Base-by-base conservation (phyloP, 2,329 filamentous ascomycete genomes). In the Phialemonium atrogriseum region DNA sequence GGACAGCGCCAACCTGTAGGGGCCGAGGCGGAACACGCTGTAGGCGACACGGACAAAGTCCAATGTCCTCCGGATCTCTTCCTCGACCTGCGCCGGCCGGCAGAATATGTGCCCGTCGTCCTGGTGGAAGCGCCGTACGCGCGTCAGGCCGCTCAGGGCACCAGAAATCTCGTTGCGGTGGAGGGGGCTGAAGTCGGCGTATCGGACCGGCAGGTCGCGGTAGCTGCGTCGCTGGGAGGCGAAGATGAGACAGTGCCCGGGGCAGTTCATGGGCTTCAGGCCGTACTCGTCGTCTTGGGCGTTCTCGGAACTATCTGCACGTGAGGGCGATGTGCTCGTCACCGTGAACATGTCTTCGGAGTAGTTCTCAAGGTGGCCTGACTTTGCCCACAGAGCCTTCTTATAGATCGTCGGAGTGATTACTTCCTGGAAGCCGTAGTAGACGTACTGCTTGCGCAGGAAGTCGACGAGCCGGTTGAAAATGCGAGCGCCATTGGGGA, bases 71-170 rank as follows among this genome's bases (percentile, higher is more conserved):
- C 70, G 68, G 35, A 91, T 89, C 57, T 91, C 84, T 4, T 72
- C 62, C 42, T 77, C 66, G 36, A 89, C 84, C 55, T 91, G 84
- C 27, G 69, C 66, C 5, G 81, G 82, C 2, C 82, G 75, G 54
- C 86, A 93, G 56, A 94, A 94, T 40, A 94, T 91, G 56, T 94
- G 86, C 5, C 83, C 84, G 51, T 94, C 86, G 52, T 94, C 87
- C 52, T 94, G 87, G 55, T 91, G 84, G 56, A 94, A 94, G 13
- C 86, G 73, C 20, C 86, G 74, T 30, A 94, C 84, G 36, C 87
- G 76, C 4, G 86, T 94, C 36, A 94, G 62, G 10, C 86, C 87
- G 29, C 78, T 85, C 30, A 94, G 59, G 0, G 86, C 77, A 2
- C 87, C 86, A 0, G 84, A 88, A 6, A 84, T 69, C 55, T 94